These are phyloP conservation scores for Trichothecium roseum DNA, from an alignment of 2,329 filamentous ascomycete species.

Conservation along the genomic window DNA sequence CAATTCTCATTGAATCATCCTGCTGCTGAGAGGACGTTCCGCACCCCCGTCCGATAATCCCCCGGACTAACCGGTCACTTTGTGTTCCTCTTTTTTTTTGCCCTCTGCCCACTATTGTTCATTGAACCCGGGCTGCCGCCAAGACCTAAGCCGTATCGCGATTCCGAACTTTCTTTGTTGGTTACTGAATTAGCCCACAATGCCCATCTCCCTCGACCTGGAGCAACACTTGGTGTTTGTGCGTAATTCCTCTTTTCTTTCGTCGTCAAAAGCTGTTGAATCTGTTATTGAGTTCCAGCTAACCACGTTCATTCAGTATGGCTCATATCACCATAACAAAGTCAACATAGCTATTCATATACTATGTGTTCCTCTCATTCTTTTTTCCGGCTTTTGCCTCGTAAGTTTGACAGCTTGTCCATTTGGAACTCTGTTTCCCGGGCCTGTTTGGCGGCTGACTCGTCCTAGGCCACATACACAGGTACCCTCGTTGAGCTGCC, in stretches of 20 bases:
- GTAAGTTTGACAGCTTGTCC: slow-evolving; percentile 34
- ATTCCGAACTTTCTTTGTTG: slow-evolving; percentile 1
- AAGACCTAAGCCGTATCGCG: neutral
- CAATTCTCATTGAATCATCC: too few species aligned
- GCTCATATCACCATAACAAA: slow-evolving; percentile 69
- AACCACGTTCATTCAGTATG: slow-evolving; percentile 48
- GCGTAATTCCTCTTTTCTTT: slow-evolving; percentile 22
- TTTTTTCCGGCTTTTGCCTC: slow-evolving; percentile 61
- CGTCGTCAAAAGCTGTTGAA: neutral
- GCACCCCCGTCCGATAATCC: too few species aligned
- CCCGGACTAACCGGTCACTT: too few species aligned
- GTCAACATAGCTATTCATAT: slow-evolving; percentile 74
- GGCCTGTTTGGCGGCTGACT: slow-evolving; percentile 1
- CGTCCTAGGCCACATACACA: slow-evolving; percentile 45
- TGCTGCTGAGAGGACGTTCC: too few species aligned
- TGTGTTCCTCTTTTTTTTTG: slow-evolving; percentile 3
- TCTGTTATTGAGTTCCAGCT: neutral
- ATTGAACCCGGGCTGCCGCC: too few species aligned
- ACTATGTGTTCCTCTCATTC: slow-evolving; percentile 65
- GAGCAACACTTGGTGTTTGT: slow-evolving; percentile 79
- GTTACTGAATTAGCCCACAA: slow-evolving; percentile 4
- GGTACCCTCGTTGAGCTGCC: slow-evolving; percentile 55
- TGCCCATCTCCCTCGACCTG: slow-evolving; percentile 58
- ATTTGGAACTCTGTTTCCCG: neutral
- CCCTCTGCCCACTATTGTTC: too few species aligned